A percentile compares a stretch with the other conserved stretches of the same genome.
Evolutionary conservation across 2,329 filamentous ascomycete species (phyloP).

Genomic region (Chrysosporium queenslandicum): DNA sequence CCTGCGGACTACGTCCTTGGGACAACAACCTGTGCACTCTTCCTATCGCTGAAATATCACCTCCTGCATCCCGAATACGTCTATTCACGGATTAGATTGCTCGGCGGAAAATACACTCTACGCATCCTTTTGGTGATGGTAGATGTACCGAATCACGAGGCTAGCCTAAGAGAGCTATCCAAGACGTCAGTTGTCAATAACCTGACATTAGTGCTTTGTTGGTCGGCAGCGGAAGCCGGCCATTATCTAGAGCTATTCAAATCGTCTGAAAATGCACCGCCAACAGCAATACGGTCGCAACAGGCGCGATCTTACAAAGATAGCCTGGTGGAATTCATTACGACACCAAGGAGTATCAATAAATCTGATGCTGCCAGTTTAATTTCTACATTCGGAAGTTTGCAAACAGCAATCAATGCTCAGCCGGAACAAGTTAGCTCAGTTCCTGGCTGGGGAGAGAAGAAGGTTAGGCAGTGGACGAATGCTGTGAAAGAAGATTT

Average conservation of each 20-base stretch:
- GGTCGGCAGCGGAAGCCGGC: conserved; percentile 86
- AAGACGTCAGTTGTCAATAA: conserved; percentile 91
- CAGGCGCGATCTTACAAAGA: conserved; percentile 78
- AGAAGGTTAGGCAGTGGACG: conserved; percentile 83
- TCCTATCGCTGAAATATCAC: conserved; percentile 93
- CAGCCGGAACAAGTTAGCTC: conserved; percentile 72
- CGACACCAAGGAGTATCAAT: conserved; percentile 78
- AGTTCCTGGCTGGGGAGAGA: conserved; percentile 89
- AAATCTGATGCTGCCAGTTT: conserved; percentile 87
- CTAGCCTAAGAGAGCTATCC: conserved; percentile 74
- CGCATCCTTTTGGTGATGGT: conserved; percentile 84
- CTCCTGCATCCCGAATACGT: conserved; percentile 96
- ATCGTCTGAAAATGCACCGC: conserved; percentile 78
- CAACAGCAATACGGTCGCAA: conserved; percentile 70
- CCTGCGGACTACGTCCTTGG: conserved; percentile 87
- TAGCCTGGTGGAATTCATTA: conserved; percentile 83
- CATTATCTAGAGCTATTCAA: conserved; percentile 94
- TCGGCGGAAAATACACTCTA: conserved; percentile 77
- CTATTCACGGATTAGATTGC: conserved; percentile 76
- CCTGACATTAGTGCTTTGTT: conserved; percentile 82
- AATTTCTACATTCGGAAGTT: conserved; percentile 82
- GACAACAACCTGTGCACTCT: conserved; percentile 77
- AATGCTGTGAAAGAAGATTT: conserved; percentile 77
- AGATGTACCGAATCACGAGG: conserved; percentile 90
- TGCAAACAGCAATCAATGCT: conserved; percentile 79